Evolutionary conservation across 345 rosid genomes (phyloP).

Genomic region (Microcos paniculata): DNA sequence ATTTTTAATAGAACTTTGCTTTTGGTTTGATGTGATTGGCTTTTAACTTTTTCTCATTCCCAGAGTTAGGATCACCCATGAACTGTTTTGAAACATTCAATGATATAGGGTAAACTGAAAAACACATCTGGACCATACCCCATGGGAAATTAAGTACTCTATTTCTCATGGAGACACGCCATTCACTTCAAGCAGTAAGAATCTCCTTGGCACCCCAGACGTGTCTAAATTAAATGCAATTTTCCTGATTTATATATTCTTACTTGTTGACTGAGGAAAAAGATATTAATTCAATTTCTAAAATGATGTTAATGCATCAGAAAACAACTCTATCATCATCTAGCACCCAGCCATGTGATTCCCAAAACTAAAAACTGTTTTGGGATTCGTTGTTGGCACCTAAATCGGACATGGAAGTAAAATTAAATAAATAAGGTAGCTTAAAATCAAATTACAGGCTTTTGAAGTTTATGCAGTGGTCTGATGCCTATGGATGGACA

Average conservation of each 20-base stretch:
- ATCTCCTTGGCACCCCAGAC: not conserved
- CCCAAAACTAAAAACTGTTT: not conserved
- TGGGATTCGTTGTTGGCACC: not conserved
- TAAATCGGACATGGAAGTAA: not conserved
- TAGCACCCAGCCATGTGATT: slow-evolving; percentile 9
- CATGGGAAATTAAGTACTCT: not conserved
- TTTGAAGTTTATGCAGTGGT: not conserved
- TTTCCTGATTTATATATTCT: not conserved
- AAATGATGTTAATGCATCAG: slow-evolving; percentile 1
- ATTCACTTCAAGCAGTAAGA: not conserved
- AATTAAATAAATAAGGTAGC: not conserved
- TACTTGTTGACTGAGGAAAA: slow-evolving; percentile 1
- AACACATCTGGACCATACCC: not conserved
- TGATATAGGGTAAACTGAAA: not conserved
- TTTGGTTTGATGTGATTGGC: not conserved
- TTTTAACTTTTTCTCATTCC: not conserved
- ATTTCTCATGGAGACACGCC: not conserved
- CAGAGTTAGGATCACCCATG: not conserved
- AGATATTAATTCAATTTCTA: not conserved
- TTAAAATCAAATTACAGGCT: not conserved
- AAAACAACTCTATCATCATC: too few species aligned
- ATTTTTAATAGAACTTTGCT: not conserved
- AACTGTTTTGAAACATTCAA: slow-evolving; percentile 1
- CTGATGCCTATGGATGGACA: not conserved
- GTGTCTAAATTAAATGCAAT: not conserved